phyloP scores from a whole-genome alignment of 495 filamentous ascomycete species.

The Podospora pseudopauciseta region DNA sequence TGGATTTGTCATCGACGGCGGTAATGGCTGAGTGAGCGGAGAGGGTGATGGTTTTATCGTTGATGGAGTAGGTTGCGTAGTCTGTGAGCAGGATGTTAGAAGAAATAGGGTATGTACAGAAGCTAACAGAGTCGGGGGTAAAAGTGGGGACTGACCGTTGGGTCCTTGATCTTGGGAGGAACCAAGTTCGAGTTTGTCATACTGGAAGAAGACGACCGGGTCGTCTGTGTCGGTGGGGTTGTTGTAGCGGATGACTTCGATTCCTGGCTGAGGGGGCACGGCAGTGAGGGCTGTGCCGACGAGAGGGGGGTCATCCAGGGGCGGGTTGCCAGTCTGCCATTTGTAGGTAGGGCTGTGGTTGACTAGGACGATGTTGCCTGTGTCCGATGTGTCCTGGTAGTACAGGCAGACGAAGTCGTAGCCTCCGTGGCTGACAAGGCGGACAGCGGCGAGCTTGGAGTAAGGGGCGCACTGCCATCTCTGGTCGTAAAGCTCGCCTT shows the following conservation, averaged over 20 bases:
- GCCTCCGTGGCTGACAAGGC: not conserved
- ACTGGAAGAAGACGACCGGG: conserved; percentile 10
- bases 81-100: not conserved
- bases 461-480: conserved; percentile 8
- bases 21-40: conserved; percentile 2
- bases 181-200: conserved; percentile 8
- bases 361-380: conserved; percentile 9
- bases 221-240: not conserved
- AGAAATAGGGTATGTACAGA: not conserved
- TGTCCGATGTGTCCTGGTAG: conserved; percentile 6
- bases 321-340: conserved; percentile 2
- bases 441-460: conserved; percentile 13
- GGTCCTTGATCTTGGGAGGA: conserved; percentile 5
- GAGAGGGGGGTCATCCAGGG: conserved; percentile 8
- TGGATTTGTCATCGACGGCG: conserved; percentile 9
- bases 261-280: conserved; percentile 6
- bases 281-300: conserved; percentile 8
- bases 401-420: conserved; percentile 8
- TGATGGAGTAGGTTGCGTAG: conserved; percentile 10
- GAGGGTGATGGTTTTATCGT: conserved; percentile 5
- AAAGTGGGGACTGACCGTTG: conserved; percentile 1
- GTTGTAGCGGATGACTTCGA: not conserved
- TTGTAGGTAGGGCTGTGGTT: not conserved
- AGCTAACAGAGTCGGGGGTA: not conserved
- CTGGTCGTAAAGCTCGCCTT: conserved; percentile 3